Percentiles rank a stretch among this genome's conserved stretches.
phyloP scores from a whole-genome alignment of 2,329 filamentous ascomycete species.

The Rachicladosporium sp. region DNA sequence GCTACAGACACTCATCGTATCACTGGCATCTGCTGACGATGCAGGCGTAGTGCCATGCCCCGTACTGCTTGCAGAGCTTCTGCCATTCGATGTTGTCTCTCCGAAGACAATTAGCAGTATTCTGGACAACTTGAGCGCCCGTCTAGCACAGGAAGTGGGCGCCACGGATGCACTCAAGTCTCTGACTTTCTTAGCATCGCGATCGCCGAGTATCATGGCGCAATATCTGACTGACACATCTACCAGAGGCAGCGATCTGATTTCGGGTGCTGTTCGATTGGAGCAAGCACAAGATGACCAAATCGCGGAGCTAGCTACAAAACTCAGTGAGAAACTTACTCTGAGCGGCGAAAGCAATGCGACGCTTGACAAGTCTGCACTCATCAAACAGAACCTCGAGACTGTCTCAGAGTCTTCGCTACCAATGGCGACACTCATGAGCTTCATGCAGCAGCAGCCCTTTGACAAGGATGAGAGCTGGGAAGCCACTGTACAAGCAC shows the following conservation, averaged over 20 bases:
- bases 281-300: constrained; percentile 5
- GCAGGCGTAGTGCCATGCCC: constrained; percentile 1
- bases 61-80: constrained; percentile 1
- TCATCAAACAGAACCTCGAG: constrained; percentile 40
- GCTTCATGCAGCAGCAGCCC: constrained; percentile 38
- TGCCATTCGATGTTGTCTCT: constrained; percentile 1
- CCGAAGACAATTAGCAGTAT: not conserved
- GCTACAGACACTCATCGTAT: constrained; percentile 1
- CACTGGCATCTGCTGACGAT: not conserved
- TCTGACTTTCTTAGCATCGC: constrained; percentile 1
- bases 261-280: constrained; percentile 5
- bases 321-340: constrained; percentile 4
- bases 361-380: constrained; percentile 27
- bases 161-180: constrained; percentile 1
- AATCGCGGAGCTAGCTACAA: constrained; percentile 4
- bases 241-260: constrained; percentile 1
- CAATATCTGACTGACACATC: not conserved
- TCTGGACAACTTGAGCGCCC: constrained; percentile 1
- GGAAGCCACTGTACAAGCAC: constrained; percentile 6
- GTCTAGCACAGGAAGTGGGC: constrained; percentile 1
- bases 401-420: constrained; percentile 30
- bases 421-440: constrained; percentile 44
- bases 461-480: constrained; percentile 9
- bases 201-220: constrained; percentile 1
- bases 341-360: constrained; percentile 1